Percentiles rank a stretch among this genome's conserved stretches.
These are phyloP conservation scores for Nidularia sp. DNA, from an alignment of 768 basidiomycete species.

Conservation along the genomic window DNA sequence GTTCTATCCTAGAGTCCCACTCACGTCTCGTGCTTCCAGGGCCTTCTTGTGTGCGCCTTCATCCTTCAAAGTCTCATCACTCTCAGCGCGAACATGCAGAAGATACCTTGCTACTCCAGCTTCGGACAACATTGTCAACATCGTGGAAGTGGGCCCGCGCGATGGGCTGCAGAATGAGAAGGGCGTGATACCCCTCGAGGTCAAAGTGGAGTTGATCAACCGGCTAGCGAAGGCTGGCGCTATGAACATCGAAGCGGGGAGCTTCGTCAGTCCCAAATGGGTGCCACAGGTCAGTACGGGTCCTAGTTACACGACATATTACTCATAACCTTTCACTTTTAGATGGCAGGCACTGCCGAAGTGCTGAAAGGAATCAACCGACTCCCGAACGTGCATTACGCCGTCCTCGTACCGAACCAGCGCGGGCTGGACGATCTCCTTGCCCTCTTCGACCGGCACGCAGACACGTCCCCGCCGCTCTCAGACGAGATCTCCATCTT, in stretches of 20 bases:
- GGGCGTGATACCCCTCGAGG: conserved; percentile 59
- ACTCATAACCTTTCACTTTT: background rate
- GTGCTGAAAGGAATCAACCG: conserved; percentile 60
- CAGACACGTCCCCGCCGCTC: conserved; percentile 36
- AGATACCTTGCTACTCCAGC: conserved; percentile 9
- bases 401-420: conserved; percentile 79
- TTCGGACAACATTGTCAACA: conserved; percentile 41
- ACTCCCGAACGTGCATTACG: conserved; percentile 55
- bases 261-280: conserved; percentile 92
- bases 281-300: conserved; percentile 70
- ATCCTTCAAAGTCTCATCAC: no score
- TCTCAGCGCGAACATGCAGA: background rate
- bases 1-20: no score
- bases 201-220: conserved; percentile 80
- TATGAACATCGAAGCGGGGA: conserved; percentile 75
- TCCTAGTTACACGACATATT: background rate
- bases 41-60: no score
- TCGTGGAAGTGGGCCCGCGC: conserved; percentile 88
- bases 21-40: no score
- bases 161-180: conserved; percentile 93
- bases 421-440: conserved; percentile 72
- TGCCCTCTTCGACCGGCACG: conserved; percentile 41
- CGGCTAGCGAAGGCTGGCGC: conserved; percentile 66
- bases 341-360: conserved; percentile 88
- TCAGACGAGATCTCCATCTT: conserved; percentile 89